Conservation (phyloP, 1,139 yeast genomes). For the Arxiozyma slooffiae region DNA sequence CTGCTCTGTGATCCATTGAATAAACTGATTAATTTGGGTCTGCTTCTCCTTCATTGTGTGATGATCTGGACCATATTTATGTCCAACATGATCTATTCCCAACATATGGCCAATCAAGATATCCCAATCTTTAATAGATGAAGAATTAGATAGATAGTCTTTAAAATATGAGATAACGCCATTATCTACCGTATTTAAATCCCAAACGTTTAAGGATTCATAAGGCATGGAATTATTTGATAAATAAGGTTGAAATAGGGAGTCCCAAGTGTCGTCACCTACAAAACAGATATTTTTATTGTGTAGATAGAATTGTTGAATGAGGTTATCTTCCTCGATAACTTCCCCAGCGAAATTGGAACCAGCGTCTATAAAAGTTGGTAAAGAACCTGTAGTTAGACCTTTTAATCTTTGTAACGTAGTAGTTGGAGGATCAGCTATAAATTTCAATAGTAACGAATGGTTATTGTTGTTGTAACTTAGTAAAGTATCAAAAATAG, state of each 20-base stretch:
- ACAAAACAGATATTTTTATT: slow-evolving; percentile 64
- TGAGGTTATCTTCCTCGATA: slow-evolving; percentile 83
- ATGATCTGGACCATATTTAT: slow-evolving; percentile 85
- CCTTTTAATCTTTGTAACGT: slow-evolving; percentile 91
- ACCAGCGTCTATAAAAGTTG: slow-evolving; percentile 95
- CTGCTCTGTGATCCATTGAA: slow-evolving; percentile 44
- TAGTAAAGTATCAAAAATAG: slow-evolving; percentile 49
- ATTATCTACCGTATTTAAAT: too few species aligned
- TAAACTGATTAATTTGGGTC: slow-evolving; percentile 62
- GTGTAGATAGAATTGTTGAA: slow-evolving; percentile 53
- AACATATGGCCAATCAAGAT: slow-evolving; percentile 90
- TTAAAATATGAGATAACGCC: slow-evolving; percentile 51
- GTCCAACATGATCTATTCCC: too few species aligned
- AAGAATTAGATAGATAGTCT: slow-evolving; percentile 34
- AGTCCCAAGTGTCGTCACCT: slow-evolving; percentile 97
- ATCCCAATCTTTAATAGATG: slow-evolving; percentile 24
- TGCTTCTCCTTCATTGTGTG: slow-evolving; percentile 73
- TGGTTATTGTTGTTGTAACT: slow-evolving; percentile 38
- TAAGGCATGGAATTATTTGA: slow-evolving; percentile 53
- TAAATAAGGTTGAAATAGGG: slow-evolving; percentile 62
- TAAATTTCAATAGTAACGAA: slow-evolving; percentile 66
- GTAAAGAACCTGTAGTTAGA: slow-evolving; percentile 86
- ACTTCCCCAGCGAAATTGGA: slow-evolving; percentile 91
- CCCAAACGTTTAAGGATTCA: slow-evolving; percentile 91
- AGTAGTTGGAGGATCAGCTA: slow-evolving; percentile 97